Evolutionary conservation across 352 stramenopile species (phyloP).

Genomic region (Globisporangium uncinulatum): DNA sequence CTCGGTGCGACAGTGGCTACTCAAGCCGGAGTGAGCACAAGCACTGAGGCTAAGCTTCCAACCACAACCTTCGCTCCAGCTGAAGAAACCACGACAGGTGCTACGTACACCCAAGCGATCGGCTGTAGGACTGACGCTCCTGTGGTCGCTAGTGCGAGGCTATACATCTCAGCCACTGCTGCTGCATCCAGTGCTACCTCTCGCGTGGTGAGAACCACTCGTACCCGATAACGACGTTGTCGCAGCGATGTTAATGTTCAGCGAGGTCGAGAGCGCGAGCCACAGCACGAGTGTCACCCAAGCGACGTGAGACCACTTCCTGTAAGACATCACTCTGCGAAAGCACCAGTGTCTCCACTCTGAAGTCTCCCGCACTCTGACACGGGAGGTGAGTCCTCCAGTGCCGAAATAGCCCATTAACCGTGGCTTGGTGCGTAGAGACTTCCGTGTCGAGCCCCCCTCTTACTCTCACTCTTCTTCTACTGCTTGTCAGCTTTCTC

Average conservation of each 20-base stretch:
- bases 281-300: not conserved
- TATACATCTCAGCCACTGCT: not conserved
- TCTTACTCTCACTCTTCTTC: not conserved
- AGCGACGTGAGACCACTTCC: not conserved
- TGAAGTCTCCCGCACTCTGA: too few relatives aligned
- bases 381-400: too few relatives aligned
- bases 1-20: not conserved
- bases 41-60: not conserved
- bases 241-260: too few relatives aligned
- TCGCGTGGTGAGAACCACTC: not conserved
- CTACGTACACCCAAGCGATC: not conserved
- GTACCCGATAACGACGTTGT: too few relatives aligned
- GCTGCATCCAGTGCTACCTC: slow-evolving; percentile 1
- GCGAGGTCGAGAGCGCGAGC: not conserved
- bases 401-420: too few relatives aligned
- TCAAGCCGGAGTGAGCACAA: not conserved
- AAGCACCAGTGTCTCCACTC: too few relatives aligned
- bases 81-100: not conserved
- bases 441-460: not conserved
- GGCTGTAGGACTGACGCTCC: not conserved
- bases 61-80: too few relatives aligned
- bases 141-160: not conserved
- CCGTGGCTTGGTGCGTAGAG: not conserved
- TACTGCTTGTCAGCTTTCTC: slow-evolving; percentile 6
- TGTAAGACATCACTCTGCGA: not conserved